Conservation (phyloP, 768 basidiomycete species). For the Fistulinella prunicolor region DNA sequence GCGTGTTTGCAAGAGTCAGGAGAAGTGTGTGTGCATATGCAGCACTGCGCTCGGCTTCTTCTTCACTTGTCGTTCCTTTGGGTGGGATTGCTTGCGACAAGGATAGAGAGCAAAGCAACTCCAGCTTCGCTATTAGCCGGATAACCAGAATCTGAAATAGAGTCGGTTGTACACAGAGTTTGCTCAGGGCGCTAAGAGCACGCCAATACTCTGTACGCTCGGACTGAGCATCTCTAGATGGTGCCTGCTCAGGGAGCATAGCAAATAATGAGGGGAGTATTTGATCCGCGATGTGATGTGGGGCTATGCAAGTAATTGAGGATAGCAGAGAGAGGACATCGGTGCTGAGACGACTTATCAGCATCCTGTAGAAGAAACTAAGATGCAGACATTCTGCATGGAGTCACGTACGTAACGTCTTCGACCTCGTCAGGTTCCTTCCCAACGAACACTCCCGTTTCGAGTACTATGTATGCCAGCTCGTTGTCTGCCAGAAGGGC, state of each 20-base stretch:
- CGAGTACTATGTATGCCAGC: slow-evolving; percentile 74
- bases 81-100: slow-evolving; percentile 3
- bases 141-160: slow-evolving; percentile 86
- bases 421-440: slow-evolving; percentile 48
- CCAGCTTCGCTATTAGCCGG: slow-evolving; percentile 73
- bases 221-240: slow-evolving; percentile 47
- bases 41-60: slow-evolving; percentile 58
- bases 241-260: slow-evolving; percentile 66
- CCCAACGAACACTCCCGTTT: slow-evolving; percentile 62
- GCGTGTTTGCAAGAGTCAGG: slow-evolving; percentile 58
- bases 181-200: slow-evolving; percentile 63
- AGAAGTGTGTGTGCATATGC: slow-evolving; percentile 88
- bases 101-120: slow-evolving; percentile 52
- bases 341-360: slow-evolving; percentile 39
- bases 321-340: slow-evolving; percentile 61
- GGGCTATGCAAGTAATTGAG: slow-evolving; percentile 53
- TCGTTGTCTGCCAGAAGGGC: slow-evolving; percentile 69
- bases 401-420: slow-evolving; percentile 46
- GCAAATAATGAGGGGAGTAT: slow-evolving; percentile 81
- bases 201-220: slow-evolving; percentile 68
- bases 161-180: slow-evolving; percentile 66
- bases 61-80: slow-evolving; percentile 5
- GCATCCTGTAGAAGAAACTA: background rate
- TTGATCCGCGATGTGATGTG: slow-evolving; percentile 64
- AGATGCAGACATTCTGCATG: background rate